A percentile compares a stretch with the other conserved stretches of the same genome.
These are phyloP conservation scores for Solanum sejunctum DNA, from an alignment of 257 asterid species.

Conservation along the genomic window DNA sequence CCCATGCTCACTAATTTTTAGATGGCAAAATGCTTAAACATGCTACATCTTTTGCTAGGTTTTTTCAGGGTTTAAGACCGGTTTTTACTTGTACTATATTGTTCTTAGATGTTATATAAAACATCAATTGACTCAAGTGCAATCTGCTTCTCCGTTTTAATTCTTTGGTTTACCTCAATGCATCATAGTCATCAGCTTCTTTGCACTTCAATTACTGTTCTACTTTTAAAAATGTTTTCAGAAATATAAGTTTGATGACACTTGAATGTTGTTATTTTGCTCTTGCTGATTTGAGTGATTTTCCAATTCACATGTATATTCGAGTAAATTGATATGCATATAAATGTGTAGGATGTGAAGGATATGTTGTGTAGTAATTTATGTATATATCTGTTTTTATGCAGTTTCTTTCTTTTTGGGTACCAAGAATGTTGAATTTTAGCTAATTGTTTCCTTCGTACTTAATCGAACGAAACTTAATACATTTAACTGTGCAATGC, in stretches of 20 bases:
- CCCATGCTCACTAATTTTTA: neutral
- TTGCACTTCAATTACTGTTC: neutral
- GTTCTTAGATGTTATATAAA: neutral
- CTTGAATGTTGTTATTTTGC: neutral
- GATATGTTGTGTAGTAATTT: neutral
- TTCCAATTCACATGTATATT: neutral
- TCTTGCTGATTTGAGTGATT: neutral
- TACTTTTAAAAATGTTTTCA: neutral
- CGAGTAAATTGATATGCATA: neutral
- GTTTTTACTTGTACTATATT: neutral
- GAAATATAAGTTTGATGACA: neutral
- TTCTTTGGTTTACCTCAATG: neutral
- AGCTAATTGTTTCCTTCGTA: neutral
- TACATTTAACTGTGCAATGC: neutral
- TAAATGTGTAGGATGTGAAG: neutral
- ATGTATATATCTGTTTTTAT: neutral
- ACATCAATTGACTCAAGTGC: neutral
- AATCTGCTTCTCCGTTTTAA: neutral
- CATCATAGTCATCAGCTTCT: neutral
- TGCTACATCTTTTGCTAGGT: neutral
- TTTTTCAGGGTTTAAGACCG: neutral
- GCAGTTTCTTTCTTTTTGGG: neutral
- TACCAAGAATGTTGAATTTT: neutral
- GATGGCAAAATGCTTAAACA: neutral
- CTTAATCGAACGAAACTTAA: neutral